Evolutionary conservation across 2,329 filamentous ascomycete genomes (phyloP), one percentile per base, ranked within the genome.

Genomic region (Daldinia sp.): DNA sequence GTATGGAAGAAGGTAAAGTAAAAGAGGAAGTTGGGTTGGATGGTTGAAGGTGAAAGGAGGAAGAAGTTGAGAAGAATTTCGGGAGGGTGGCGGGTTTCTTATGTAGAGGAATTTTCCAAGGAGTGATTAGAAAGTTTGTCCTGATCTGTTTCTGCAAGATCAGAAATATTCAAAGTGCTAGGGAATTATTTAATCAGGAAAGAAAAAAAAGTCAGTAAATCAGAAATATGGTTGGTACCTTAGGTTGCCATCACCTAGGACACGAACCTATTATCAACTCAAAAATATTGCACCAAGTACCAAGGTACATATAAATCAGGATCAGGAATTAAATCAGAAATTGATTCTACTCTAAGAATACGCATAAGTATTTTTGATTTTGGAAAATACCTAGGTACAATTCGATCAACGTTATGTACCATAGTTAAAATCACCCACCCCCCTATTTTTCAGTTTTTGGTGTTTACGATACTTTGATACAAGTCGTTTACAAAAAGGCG

Each of bases 161-260:
- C 42, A 28, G 28, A 48, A 48, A 48, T 15, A 48, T n/a, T 28
- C 3, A 46, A 46, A 20, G 6, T 23, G 20, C 20, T 23, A 28
- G 44, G 23, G 20, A 12, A 35, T 23, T 23, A 48, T 48, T 48
- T 28, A 48, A 48, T 48, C 44, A 46, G 44, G 23, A 46, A 26
- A 30, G 30, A 9, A 33, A 33, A 33, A 33, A 33, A 33, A 33
- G 30, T 23, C 2, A 46, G 20, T 44, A 44, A 15, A 46, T 46
- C 44, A 28, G 44, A 15, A 48, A n/a, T 13, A 26, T 28, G 12
- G 23, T 9, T 13, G 6, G 12, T 6, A 9, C 13, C 13, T 28
- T 5, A 28, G 12, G 12, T 26, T 12, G 23, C 10, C 23, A 28
- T 48, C 44, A 48, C 44, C 23, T 48, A 48, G 23, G 44, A 48